Evolutionary conservation across 1,139 yeast genomes (phyloP).

Genomic region (Yamadazyma pseudoaaseri): DNA sequence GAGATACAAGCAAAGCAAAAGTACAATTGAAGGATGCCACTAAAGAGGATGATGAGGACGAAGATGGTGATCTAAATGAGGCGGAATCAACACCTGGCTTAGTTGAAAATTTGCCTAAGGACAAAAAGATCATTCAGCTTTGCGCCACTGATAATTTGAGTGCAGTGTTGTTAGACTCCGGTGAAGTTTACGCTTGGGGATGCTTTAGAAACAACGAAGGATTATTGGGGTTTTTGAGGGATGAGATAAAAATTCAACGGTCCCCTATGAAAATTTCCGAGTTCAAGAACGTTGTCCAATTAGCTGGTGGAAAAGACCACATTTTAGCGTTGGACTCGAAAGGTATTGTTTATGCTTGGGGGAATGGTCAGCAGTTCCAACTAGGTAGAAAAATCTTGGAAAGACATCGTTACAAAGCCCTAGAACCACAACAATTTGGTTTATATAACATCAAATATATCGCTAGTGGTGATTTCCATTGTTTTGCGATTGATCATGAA

Average conservation of each 20-base stretch:
- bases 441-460: slow-evolving; percentile 73
- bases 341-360: slow-evolving; percentile 96
- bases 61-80: slow-evolving; percentile 82
- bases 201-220: slow-evolving; percentile 95
- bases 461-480: slow-evolving; percentile 94
- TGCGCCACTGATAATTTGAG: slow-evolving; percentile 95
- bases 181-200: slow-evolving; percentile 97
- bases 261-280: slow-evolving; percentile 65
- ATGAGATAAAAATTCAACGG: slow-evolving; percentile 57
- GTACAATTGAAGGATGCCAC: slow-evolving; percentile 65
- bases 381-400: slow-evolving; percentile 81
- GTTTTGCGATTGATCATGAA: slow-evolving; percentile 81
- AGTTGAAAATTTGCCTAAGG: slow-evolving; percentile 66
- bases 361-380: slow-evolving; percentile 91
- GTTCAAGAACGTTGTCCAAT: slow-evolving; percentile 71
- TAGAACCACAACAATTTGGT: slow-evolving; percentile 79
- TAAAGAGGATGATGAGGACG: slow-evolving; percentile 53
- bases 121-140: slow-evolving; percentile 65
- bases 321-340: slow-evolving; percentile 75
- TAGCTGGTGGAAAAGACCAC: slow-evolving; percentile 94
- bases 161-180: slow-evolving; percentile 73
- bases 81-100: slow-evolving; percentile 83
- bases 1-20: slow-evolving; percentile 66
- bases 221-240: slow-evolving; percentile 72
- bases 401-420: slow-evolving; percentile 66